Conservation (phyloP, 495 filamentous ascomycete species). For the Penicillium paradoxum region DNA sequence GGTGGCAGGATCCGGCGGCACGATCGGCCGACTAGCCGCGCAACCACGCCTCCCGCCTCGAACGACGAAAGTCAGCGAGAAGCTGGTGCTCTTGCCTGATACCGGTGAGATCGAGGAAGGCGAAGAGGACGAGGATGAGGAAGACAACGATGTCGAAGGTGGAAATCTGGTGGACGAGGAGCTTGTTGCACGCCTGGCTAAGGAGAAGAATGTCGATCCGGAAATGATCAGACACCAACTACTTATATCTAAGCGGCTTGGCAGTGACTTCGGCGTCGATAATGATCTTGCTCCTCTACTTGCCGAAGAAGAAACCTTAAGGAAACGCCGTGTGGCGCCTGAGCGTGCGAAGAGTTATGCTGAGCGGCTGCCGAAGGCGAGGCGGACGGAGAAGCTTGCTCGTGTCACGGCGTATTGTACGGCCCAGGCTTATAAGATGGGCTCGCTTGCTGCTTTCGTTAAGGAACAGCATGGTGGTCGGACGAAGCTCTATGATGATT, state of each 20-base stretch:
- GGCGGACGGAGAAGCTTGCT: constrained; percentile 79
- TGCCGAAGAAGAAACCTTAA: constrained; percentile 71
- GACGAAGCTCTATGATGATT: constrained; percentile 99
- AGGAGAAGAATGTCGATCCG: constrained; percentile 36
- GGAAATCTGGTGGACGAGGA: constrained; percentile 49
- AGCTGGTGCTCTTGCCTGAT: constrained; percentile 91
- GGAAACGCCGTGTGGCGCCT: constrained; percentile 51
- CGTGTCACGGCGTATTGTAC: constrained; percentile 96
- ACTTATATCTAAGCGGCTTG: constrained; percentile 35
- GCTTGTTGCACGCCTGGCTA: constrained; percentile 35
- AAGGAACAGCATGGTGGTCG: constrained; percentile 84
- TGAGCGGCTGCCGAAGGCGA: constrained; percentile 84
- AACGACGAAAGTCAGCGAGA: constrained; percentile 89
- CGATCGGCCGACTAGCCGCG: constrained; percentile 38
- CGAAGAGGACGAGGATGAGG: constrained; percentile 18
- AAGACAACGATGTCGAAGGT: constrained; percentile 19
- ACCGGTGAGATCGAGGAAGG: constrained; percentile 44
- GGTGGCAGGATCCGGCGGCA: constrained; percentile 17
- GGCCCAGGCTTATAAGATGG: constrained; percentile 86
- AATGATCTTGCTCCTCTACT: constrained; percentile 66
- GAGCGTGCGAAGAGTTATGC: constrained; percentile 88
- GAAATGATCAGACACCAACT: constrained; percentile 35
- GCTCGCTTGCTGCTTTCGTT: constrained; percentile 78
- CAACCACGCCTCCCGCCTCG: constrained; percentile 80
- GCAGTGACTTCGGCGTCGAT: constrained; percentile 48